Evolutionary conservation across 495 filamentous ascomycete species (phyloP), one percentile per base, ranked within the genome.

Genomic region (Opeltia flavorubescens): DNA sequence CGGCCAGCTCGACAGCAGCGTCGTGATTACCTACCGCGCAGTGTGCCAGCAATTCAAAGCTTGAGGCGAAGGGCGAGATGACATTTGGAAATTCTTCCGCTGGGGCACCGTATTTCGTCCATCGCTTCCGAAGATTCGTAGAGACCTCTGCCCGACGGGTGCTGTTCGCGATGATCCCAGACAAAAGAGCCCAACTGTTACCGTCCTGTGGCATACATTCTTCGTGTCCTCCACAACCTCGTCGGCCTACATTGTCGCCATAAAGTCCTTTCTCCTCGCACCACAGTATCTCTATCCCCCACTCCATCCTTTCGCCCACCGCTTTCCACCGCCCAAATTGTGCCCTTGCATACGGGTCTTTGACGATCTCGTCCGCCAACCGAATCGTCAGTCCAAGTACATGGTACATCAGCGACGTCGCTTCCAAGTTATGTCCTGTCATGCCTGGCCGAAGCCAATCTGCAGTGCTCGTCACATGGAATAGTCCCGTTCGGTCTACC

Each of bases 1-100:
- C 62, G 53, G 76, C 75, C 4, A 83, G 66, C 23, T 76, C 72
- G 18, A 83, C 61, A 1, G 75, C 77, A 3, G 63, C 60, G 21
- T 58, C 57, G 15, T 63, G 49, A 34, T 72, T 60, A 4, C 62
- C 60, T 0, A 70, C 73, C 4, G 64, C 59, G 28, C 68, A 65
- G 51, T 81, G 77, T 7, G 68, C 74, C 55, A 78, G 70, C 17
- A 81, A 62, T 51, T 83, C 77, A 45, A 80, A 76, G 8, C 71
- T 70, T 7, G 70, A 72, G 26, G 75, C 71, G 59, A 83, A 80
- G 1, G 77, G 75, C 4, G 68, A 75, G 38, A 83, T 71, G 49
- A 73, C 71, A 46, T 75, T 70, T 0, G 68, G 70, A 23, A 77
- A 65, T 52, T 83, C 77, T 15, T 66, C 62, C 9, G 76, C 68